Conservation (phyloP, 495 filamentous ascomycete species). For the Penicillium fimorum region DNA sequence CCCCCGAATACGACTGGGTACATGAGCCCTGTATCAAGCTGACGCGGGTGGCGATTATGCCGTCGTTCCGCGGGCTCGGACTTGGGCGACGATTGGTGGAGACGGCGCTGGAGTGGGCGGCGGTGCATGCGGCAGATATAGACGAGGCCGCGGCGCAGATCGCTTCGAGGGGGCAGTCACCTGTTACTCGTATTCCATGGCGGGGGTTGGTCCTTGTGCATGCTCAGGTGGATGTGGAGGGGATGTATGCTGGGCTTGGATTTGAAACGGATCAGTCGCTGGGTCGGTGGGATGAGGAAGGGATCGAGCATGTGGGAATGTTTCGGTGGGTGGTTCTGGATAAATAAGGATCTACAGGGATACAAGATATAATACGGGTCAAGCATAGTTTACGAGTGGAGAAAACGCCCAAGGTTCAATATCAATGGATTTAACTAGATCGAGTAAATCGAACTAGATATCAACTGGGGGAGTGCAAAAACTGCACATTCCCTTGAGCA, state of each 20-base stretch:
- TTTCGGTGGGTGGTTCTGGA: constrained; percentile 43
- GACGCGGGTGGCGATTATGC: constrained; percentile 68
- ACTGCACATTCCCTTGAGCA: constrained; percentile 4
- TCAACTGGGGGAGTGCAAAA: neutral
- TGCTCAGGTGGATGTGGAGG: constrained; percentile 62
- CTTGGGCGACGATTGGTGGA: constrained; percentile 62
- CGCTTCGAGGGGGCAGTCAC: constrained; percentile 41
- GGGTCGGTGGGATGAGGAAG: constrained; percentile 80
- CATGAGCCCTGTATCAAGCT: constrained; percentile 75
- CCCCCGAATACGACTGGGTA: constrained; percentile 22
- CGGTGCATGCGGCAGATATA: constrained; percentile 50
- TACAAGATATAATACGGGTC: neutral
- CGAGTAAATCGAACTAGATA: constrained; percentile 9
- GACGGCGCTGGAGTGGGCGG: constrained; percentile 61
- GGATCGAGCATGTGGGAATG: constrained; percentile 84
- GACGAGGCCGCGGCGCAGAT: constrained; percentile 27
- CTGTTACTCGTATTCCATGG: constrained; percentile 46
- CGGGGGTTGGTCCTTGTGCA: constrained; percentile 70
- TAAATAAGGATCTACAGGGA: neutral
- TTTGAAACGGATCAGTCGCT: constrained; percentile 68
- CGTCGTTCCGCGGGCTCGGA: constrained; percentile 59
- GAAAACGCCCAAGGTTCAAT: neutral
- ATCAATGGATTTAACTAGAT: constrained; percentile 6
- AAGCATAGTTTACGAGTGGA: neutral
- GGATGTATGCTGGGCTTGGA: constrained; percentile 61